Conservation (phyloP, 805 yeast genomes). For the Debaryomyces castellii region DNA sequence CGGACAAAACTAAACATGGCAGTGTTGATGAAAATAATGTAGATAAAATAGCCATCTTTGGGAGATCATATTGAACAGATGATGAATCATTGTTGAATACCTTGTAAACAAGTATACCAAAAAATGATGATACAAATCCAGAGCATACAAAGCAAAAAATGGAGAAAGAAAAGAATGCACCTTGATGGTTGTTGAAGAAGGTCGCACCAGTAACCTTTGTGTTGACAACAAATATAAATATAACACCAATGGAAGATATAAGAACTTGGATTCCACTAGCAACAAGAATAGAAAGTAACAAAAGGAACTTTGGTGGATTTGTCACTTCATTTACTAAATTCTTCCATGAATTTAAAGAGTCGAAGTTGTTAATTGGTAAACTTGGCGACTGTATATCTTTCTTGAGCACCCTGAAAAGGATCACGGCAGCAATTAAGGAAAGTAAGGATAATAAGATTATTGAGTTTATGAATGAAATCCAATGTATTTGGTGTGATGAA, state of each 20-base stretch:
- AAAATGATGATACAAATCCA: slow-evolving; percentile 72
- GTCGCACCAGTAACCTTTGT: slow-evolving; percentile 46
- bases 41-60: slow-evolving; percentile 17
- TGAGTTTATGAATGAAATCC: slow-evolving; percentile 76
- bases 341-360: slow-evolving; percentile 46
- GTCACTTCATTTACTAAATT: slow-evolving; percentile 53
- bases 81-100: slow-evolving; percentile 45
- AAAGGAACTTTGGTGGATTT: slow-evolving; percentile 48
- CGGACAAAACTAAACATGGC: slow-evolving; percentile 49
- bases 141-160: slow-evolving; percentile 61
- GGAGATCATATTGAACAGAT: slow-evolving; percentile 17
- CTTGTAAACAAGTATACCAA: slow-evolving; percentile 64
- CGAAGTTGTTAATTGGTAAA: slow-evolving; percentile 12
- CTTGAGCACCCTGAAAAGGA: slow-evolving; percentile 55
- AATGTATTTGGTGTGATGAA: slow-evolving; percentile 56
- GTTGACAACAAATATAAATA: slow-evolving; percentile 48
- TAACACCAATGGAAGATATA: slow-evolving; percentile 62
- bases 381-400: slow-evolving; percentile 41
- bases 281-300: slow-evolving; percentile 53
- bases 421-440: slow-evolving; percentile 63
- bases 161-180: slow-evolving; percentile 63
- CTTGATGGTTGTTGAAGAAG: slow-evolving; percentile 64
- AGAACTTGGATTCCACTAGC: slow-evolving; percentile 77
- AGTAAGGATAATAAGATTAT: slow-evolving; percentile 61
- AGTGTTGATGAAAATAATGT: slow-evolving; percentile 34